Percentiles rank a stretch among this genome's conserved stretches.
Conservation (phyloP, 2,329 filamentous ascomycete species). For the Aphanoascus verrucosus region DNA sequence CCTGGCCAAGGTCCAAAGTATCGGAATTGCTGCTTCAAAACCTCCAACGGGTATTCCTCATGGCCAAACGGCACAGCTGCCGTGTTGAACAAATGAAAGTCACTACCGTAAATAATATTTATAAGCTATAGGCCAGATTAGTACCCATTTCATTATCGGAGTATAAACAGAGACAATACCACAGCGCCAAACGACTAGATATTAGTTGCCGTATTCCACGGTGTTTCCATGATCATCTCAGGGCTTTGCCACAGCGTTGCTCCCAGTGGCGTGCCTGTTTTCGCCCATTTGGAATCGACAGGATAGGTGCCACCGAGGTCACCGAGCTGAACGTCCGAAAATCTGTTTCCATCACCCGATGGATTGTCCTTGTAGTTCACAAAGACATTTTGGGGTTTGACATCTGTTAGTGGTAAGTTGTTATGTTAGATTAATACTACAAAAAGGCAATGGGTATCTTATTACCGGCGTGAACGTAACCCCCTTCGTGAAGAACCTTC, state of each 20-base stretch:
- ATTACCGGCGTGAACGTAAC: slow-evolving; percentile 14
- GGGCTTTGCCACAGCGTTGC: slow-evolving; percentile 17
- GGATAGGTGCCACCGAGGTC: slow-evolving; percentile 17
- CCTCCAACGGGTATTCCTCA: slow-evolving; percentile 18
- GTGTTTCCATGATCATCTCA: slow-evolving; percentile 17
- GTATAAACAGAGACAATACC: slow-evolving; percentile 1
- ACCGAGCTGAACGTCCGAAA: slow-evolving; percentile 18
- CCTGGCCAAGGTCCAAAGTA: slow-evolving; percentile 19
- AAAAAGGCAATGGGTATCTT: too few species aligned
- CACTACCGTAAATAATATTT: slow-evolving; percentile 16
- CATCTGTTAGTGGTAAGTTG: slow-evolving; percentile 12
- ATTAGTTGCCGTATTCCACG: slow-evolving; percentile 17
- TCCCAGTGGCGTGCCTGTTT: slow-evolving; percentile 15
- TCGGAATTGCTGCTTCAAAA: slow-evolving; percentile 18
- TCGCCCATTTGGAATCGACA: slow-evolving; percentile 14
- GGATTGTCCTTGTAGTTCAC: slow-evolving; percentile 18
- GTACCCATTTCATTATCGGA: background rate
- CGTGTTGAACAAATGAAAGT: slow-evolving; percentile 18
- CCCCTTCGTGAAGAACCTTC: slow-evolving; percentile 14
- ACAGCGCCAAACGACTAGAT: slow-evolving; percentile 19
- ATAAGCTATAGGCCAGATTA: slow-evolving; percentile 15
- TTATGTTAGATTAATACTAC: background rate
- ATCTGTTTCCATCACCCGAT: slow-evolving; percentile 11
- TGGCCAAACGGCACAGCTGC: slow-evolving; percentile 16
- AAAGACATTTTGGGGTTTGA: slow-evolving; percentile 19